These are phyloP conservation scores for Vachellia pachyceras DNA, from an alignment of 306 rosid genomes.

Conservation along the genomic window DNA sequence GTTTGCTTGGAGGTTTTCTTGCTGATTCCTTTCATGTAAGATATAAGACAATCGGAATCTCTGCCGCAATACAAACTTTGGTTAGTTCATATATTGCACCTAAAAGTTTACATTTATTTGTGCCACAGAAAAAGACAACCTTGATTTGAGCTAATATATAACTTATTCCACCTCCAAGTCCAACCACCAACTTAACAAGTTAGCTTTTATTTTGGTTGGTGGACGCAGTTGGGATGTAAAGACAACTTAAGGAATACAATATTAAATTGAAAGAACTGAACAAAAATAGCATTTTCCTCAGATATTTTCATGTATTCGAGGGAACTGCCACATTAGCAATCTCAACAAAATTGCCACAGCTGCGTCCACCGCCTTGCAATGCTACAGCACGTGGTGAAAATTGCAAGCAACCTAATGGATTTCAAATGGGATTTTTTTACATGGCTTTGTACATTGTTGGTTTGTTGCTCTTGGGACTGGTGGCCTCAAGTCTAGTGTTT, in stretches of 20 bases:
- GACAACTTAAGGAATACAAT: neutral
- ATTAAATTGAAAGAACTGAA: neutral
- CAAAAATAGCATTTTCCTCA: too few species aligned
- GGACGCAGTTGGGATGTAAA: too few species aligned
- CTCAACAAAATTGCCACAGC: neutral
- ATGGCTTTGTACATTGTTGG: neutral
- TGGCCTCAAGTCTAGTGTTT: neutral
- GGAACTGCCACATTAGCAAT: neutral
- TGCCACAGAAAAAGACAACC: neutral
- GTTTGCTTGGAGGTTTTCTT: neutral
- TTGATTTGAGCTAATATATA: neutral
- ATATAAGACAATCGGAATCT: neutral
- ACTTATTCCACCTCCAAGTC: neutral
- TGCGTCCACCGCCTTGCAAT: neutral
- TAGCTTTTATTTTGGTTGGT: neutral
- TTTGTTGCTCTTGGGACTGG: neutral
- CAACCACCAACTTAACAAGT: neutral
- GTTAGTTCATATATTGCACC: neutral
- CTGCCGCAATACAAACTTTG: neutral
- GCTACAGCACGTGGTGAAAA: neutral
- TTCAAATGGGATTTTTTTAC: constrained; percentile 6
- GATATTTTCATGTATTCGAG: neutral
- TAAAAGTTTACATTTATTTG: neutral
- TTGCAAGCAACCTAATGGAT: constrained; percentile 2
- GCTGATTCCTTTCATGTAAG: neutral